Conservation (phyloP, 1,284 basidiomycete genomes). For the Stereum hirsutum region DNA sequence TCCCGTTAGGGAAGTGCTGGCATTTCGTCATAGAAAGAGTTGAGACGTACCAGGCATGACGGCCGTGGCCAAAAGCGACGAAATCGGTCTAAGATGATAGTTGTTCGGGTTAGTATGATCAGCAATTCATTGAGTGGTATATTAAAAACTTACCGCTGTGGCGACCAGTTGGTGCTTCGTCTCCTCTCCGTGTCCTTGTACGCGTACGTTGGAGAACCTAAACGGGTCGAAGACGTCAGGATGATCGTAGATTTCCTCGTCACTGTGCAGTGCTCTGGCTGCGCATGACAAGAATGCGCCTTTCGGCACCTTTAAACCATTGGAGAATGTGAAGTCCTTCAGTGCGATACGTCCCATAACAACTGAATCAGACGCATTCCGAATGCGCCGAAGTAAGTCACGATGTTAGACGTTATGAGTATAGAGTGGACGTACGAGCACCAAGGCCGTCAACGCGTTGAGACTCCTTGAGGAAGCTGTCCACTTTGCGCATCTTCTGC, state of each 20-base stretch:
- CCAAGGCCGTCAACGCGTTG: conserved; percentile 25
- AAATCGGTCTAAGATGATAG: conserved; percentile 18
- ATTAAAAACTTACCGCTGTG: too few species aligned
- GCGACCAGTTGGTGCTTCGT: conserved; percentile 19
- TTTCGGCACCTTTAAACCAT: conserved; percentile 33
- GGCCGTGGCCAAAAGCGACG: conserved; percentile 20
- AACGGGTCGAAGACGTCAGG: conserved; percentile 32
- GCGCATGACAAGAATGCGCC: conserved; percentile 33
- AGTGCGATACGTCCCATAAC: conserved; percentile 16
- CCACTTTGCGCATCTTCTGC: conserved; percentile 36
- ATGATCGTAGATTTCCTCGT: conserved; percentile 30
- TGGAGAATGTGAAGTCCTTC: conserved; percentile 26
- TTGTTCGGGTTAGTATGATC: too few species aligned
- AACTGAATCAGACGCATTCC: conserved; percentile 17
- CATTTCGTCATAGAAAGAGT: not conserved
- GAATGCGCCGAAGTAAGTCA: conserved; percentile 4
- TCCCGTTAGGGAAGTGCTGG: too few species aligned
- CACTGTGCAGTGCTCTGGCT: conserved; percentile 29
- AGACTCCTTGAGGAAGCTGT: conserved; percentile 43
- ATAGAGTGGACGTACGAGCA: conserved; percentile 9
- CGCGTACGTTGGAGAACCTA: conserved; percentile 34
- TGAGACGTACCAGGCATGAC: conserved; percentile 20
- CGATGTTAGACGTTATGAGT: not conserved
- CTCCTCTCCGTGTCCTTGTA: conserved; percentile 17
- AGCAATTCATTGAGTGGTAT: too few species aligned